These are phyloP conservation scores for Fusarium drepaniforme DNA, from an alignment of 2,329 filamentous ascomycete genomes.

Conservation along the genomic window DNA sequence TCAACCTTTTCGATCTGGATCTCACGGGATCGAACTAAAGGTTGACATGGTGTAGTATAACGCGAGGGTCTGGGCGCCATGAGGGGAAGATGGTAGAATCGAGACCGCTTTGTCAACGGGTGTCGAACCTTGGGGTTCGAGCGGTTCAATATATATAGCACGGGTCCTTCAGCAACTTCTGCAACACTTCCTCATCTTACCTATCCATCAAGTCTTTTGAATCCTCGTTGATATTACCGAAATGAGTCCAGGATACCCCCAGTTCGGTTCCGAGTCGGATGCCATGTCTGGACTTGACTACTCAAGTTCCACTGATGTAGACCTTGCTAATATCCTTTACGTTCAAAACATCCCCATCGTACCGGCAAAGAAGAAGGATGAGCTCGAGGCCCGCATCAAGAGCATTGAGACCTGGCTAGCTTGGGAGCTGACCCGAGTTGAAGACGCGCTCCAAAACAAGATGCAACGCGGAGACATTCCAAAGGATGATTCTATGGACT, in stretches of 20 bases:
- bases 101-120: background rate
- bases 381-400: background rate
- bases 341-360: background rate
- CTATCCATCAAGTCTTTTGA: background rate
- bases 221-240: background rate
- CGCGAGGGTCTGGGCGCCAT: background rate
- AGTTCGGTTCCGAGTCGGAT: background rate
- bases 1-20: background rate
- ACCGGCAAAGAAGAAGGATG: background rate
- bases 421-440: background rate
- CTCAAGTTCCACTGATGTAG: background rate
- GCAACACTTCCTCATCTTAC: background rate
- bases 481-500: background rate
- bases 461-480: background rate
- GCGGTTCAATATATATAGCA: background rate
- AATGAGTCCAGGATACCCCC: background rate
- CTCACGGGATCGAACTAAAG: background rate
- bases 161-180: background rate
- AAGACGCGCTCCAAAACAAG: background rate
- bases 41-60: background rate
- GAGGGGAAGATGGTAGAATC: background rate
- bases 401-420: background rate
- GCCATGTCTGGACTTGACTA: background rate
- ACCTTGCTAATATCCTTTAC: background rate
- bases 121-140: background rate